A percentile compares a stretch with the other conserved stretches of the same genome.
These are phyloP conservation scores for Cyphellophora attinorum DNA, from an alignment of 2,329 filamentous ascomycete genomes.

Conservation along the genomic window DNA sequence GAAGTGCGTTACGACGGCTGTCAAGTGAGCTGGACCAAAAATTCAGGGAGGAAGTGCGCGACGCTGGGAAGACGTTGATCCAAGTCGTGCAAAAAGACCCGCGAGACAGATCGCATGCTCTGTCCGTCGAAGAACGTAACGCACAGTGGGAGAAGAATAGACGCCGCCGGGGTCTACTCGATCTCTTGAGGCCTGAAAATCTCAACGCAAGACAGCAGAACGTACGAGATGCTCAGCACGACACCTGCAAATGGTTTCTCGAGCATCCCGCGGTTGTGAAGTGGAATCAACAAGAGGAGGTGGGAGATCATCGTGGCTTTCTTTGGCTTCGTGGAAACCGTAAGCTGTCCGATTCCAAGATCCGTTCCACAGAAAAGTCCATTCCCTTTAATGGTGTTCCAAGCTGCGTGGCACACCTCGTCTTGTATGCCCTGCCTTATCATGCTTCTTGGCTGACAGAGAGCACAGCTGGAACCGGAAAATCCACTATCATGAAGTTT, in stretches of 20 bases:
- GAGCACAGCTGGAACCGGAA: slow-evolving; percentile 33
- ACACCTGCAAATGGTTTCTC: not conserved
- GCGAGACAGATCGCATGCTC: no score
- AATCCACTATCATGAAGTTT: slow-evolving; percentile 39
- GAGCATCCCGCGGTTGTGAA: not conserved
- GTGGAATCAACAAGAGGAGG: slow-evolving; percentile 11
- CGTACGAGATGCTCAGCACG: not conserved
- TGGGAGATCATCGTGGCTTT: slow-evolving; percentile 19
- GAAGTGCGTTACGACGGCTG: slow-evolving; percentile 10
- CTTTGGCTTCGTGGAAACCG: slow-evolving; percentile 23
- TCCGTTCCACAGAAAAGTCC: no score
- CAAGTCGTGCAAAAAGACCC: not conserved
- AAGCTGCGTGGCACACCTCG: no score
- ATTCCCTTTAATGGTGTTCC: no score
- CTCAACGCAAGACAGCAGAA: not conserved
- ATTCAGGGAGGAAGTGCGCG: not conserved
- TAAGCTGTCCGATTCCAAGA: no score
- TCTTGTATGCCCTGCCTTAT: no score
- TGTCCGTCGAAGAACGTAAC: not conserved
- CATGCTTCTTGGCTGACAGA: no score
- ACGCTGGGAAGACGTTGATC: slow-evolving; percentile 24
- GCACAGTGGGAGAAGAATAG: not conserved
- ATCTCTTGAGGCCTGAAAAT: not conserved
- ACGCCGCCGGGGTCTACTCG: not conserved
- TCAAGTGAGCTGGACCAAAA: slow-evolving; percentile 13